Evolutionary conservation across 164 flowering plant genomes (phyloP), one percentile per base, ranked within the genome.

Genomic region (Magnolia officinalis): DNA sequence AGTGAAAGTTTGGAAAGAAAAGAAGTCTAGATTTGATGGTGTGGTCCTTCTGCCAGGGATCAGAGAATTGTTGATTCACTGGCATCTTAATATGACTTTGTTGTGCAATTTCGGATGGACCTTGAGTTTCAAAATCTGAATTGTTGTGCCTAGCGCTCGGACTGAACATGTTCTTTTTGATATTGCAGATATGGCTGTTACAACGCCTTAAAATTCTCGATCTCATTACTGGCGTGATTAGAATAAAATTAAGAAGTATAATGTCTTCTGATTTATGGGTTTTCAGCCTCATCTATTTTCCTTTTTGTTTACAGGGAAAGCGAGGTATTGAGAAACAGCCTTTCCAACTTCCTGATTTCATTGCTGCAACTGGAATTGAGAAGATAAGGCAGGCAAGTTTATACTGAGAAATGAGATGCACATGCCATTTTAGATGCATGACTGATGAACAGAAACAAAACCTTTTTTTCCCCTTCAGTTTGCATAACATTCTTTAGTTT

Each of bases 251-350:
- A 45, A 63, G 52, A 72, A 50, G 23, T 77, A 11, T 63, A 23
- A 20, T 50, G 3, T 23, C 21, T 75, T 9, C 23, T 55, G n/a
- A 16, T 31, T 63, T 31, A 61, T 73, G 31, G 67, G 37, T 19
- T 59, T 73, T 84, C 73, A 73, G 81, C 76, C 83, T 91, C 89
- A 90, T 80, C 4, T 70, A 19, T 70, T 20, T 29, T 72, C 21
- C 70, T 69, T 63, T 79, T 74, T 61, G 29, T 77, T 78, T 90
- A 84, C 90, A 96, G 98, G 99, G 98, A 9, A 96, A 96, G 79
- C 97, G 99, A 74, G 99, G 99, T 77, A 96, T 94, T 75, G 99
- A 96, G 84, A 96, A 96, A 78, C 97, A 90, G 76, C 99, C 98
- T 61, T 96, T 96, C 78, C 99, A 96, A 82, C 98, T 96, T 81